Base-by-base conservation (phyloP, 148 eudicot species). In the Rhododendron ovatum region DNA sequence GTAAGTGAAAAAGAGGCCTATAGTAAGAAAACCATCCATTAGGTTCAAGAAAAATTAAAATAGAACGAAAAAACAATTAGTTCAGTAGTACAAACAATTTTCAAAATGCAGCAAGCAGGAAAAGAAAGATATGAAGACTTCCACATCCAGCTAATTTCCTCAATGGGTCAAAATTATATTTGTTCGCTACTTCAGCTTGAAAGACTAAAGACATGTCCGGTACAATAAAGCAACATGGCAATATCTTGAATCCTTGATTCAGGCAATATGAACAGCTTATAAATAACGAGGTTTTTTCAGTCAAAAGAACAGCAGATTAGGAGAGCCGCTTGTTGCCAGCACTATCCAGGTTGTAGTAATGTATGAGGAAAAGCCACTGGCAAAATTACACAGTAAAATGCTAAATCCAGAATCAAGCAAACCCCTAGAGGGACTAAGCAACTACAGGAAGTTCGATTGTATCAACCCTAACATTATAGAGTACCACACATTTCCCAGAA, bases 1-100 rank as follows among this genome's bases (percentile, higher is more conserved):
- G 90, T 95, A 96, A 53, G 99, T 96, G 24, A 94, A 77, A 33
- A 88, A 28, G 43, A 95, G 93, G 71, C 99, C 99, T 96, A 86
- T 87, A 89, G 22, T 8, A 82, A 79, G 82, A 18, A 55, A 53
- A 33, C 7, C n/a, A 14, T 33, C 47, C 13, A 22, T 83, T 80
- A 84, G 74, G 69, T 26, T 47, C 57, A 2, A 81, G 15, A 3
- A 37, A 35, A 59, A 82, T 18, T 30, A 77, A 24, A 39, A 75
- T 39, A 5, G 39, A 37, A 75, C 0, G 22, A 33, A 33, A 59
- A 14, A 71, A 5, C 39, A 71, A 71, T 13, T 9, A 7, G n/a
- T 33, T 50, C 53, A 14, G 22, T 18, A 5, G 30, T 13, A 47
- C 15, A 39, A 55, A 28, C 24, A 28, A 14, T 50, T 80, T 80